Evolutionary conservation across 2,329 filamentous ascomycete species (phyloP), one percentile per base, ranked within the genome.

Genomic region (Catunica adiposa): DNA sequence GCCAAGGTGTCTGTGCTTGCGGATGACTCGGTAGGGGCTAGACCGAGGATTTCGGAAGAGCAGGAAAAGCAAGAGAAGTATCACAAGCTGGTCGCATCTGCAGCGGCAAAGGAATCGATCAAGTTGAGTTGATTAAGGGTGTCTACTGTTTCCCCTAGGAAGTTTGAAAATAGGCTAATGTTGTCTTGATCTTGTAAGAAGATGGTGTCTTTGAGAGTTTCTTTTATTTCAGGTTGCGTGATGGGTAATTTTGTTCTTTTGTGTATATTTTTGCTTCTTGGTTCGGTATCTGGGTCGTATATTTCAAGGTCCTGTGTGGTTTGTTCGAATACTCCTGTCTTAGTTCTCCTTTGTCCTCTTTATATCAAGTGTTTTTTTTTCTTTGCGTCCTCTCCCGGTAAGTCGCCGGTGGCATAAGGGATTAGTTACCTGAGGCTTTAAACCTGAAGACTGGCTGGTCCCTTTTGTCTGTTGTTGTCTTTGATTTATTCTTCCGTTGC

Each of bases 61-160:
- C 63, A 65, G 3, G 67, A 70, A 58, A 63, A 67, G 29, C 65
- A 68, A 57, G 59, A 63, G 20, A 65, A 62, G 46, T 70, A 70
- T 34, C 64, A 65, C 56, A 67, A 68, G 40, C 62, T 70, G 47
- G 67, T 70, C 50, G 65, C 64, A 52, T 67, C 68, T 1, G 65
- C 68, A 15, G 63, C 66, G 2, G 66, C 66, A 11, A 69, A 66
- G 56, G 65, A 70, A 22, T 59, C 60, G 11, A 64, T 63, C 46
- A 56, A 54, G 55, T 37, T 52, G n/a, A 59, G 17, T n/a, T 46
- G 17, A 20, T n/a, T 46, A 46, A 46, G 22, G 17, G 42, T 46
- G 42, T 15, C 22, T 8, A 15, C 22, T 46, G 34, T 7, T 15
- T 25, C 25, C 9, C 25, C 26, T 44, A 17, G 17, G n/a, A 1